These are phyloP conservation scores for Babesia ovata DNA, from an alignment of 169 alveolate species.

Conservation along the genomic window DNA sequence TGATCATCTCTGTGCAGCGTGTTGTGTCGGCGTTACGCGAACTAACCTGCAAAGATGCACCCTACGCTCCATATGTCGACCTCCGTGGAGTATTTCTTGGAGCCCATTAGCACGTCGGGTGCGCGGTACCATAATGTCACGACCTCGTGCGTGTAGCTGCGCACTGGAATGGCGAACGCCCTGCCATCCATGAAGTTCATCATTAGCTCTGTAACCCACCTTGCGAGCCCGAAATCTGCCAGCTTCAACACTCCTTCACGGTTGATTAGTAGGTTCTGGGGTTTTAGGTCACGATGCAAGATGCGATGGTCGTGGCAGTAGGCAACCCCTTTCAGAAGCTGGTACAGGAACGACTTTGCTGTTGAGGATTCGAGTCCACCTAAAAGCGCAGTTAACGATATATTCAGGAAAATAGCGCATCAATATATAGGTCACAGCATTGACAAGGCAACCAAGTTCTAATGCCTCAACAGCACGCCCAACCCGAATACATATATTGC, in stretches of 20 bases:
- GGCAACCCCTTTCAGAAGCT: constrained; percentile 95
- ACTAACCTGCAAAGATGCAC: constrained; percentile 90
- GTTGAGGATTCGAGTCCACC: constrained; percentile 87
- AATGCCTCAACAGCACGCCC: no score
- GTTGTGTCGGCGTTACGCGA: background rate
- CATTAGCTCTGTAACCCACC: constrained; percentile 42
- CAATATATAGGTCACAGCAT: no score
- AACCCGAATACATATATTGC: no score
- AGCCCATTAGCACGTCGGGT: constrained; percentile 99
- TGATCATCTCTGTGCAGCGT: constrained; percentile 90
- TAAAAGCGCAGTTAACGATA: background rate
- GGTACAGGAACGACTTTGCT: constrained; percentile 91
- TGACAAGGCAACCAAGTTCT: no score
- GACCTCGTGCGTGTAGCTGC: constrained; percentile 97
- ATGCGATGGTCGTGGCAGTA: constrained; percentile 98
- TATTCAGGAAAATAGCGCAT: no score
- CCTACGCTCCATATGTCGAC: constrained; percentile 99
- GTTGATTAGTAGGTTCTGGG: constrained; percentile 96
- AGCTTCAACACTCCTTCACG: constrained; percentile 91
- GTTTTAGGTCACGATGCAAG: constrained; percentile 98
- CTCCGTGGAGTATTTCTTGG: constrained; percentile 96
- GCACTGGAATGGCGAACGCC: constrained; percentile 97
- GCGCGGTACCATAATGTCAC: constrained; percentile 99
- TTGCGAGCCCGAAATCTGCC: constrained; percentile 99
- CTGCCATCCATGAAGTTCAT: constrained; percentile 68